Conservation (phyloP, 179 eudicot species). For the Carnegiea gigantea region DNA sequence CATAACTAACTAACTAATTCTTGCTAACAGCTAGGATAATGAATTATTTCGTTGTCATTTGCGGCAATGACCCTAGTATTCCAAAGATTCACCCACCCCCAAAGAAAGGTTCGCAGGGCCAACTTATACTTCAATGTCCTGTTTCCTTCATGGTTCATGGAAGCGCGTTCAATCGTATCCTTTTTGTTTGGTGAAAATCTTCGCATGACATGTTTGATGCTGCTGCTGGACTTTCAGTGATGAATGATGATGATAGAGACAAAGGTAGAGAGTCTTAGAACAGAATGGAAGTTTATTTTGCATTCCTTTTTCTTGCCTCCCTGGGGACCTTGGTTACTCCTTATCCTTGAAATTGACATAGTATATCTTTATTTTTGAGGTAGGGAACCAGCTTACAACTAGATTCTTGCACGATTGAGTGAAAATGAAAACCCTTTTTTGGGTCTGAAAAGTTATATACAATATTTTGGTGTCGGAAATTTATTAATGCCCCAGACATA, state of each 20-base stretch:
- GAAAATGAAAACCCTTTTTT: not conserved
- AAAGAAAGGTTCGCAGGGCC: too few relatives aligned
- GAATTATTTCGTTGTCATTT: too few relatives aligned
- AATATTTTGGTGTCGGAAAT: not conserved
- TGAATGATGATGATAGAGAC: not conserved
- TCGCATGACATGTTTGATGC: not conserved
- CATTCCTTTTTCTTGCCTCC: constrained; percentile 11
- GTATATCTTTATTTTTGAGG: constrained; percentile 16
- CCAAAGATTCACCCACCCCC: too few relatives aligned
- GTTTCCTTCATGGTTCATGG: not conserved
- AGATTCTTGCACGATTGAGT: constrained; percentile 11
- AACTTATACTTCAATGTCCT: not conserved
- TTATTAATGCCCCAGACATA: not conserved
- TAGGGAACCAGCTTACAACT: constrained; percentile 20
- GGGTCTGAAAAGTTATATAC: not conserved
- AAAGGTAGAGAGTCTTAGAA: not conserved
- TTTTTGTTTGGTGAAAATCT: not conserved
- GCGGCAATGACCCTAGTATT: too few relatives aligned
- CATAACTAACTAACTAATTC: too few relatives aligned
- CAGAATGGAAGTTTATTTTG: constrained; percentile 7
- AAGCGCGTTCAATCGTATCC: not conserved
- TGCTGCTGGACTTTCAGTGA: not conserved
- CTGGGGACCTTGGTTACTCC: constrained; percentile 9
- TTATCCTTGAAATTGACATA: constrained; percentile 2
- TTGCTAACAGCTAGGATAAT: too few relatives aligned